phyloP scores from a whole-genome alignment of 352 stramenopile genomes.

The Phytophthora cryptogea region DNA sequence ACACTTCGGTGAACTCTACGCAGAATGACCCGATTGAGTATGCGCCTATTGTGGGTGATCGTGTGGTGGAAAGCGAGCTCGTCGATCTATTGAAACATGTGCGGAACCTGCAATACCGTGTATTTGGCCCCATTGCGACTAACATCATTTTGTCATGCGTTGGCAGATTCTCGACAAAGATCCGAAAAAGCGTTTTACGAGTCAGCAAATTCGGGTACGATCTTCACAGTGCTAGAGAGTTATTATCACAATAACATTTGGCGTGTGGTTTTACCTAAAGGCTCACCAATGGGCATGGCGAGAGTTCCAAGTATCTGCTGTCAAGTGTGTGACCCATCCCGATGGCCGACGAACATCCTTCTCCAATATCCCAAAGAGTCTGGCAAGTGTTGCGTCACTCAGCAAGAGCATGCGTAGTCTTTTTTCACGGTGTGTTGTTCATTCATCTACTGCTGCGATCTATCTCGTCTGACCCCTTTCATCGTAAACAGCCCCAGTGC shows the following conservation, averaged over 20 bases:
- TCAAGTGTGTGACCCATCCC: constrained; percentile 70
- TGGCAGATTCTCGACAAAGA: constrained; percentile 81
- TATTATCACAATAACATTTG: not conserved
- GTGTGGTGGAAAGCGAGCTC: constrained; percentile 55
- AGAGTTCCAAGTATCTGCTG: constrained; percentile 70
- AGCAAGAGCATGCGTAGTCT: constrained; percentile 61
- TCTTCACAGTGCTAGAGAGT: not conserved
- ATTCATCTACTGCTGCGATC: not conserved
- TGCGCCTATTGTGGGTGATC: constrained; percentile 44
- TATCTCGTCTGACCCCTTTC: constrained; percentile 8
- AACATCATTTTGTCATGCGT: not conserved
- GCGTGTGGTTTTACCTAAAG: constrained; percentile 16
- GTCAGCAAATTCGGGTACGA: constrained; percentile 70
- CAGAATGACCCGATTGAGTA: constrained; percentile 74
- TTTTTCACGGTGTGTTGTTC: constrained; percentile 47
- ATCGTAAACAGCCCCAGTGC: constrained; percentile 29
- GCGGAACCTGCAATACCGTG: not conserved
- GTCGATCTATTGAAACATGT: constrained; percentile 74
- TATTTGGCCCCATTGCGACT: too few species aligned
- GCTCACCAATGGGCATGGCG: constrained; percentile 73
- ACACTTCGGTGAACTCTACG: not conserved
- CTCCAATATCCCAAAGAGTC: constrained; percentile 35
- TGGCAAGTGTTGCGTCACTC: constrained; percentile 55
- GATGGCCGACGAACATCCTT: constrained; percentile 49
- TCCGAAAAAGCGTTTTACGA: constrained; percentile 58